Percentiles rank a stretch among this genome's conserved stretches.
Conservation (phyloP, 73 alveolate species). For the Durusdinium trenchii region DNA sequence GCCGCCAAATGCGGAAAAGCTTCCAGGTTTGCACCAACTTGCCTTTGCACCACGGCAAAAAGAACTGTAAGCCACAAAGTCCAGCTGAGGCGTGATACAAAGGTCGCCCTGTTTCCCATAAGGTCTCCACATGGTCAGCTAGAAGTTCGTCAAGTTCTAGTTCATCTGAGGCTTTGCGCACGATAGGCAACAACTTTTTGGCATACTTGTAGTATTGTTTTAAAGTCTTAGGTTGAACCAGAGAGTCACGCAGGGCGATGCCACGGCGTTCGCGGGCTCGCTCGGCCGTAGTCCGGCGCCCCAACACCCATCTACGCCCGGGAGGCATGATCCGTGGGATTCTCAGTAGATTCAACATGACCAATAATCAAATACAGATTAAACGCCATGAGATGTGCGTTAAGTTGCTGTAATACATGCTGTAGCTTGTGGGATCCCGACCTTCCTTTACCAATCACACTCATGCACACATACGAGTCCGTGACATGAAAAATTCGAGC, state of each 20-base stretch:
- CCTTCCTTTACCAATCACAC: background rate
- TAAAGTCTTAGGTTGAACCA: background rate
- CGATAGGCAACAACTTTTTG: no score
- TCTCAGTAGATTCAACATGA: background rate
- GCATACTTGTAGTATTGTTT: background rate
- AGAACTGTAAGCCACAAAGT: background rate
- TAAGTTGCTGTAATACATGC: background rate
- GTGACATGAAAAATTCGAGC: background rate
- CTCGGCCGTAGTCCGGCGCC: background rate
- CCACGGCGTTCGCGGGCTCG: background rate
- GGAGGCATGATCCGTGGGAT: constrained; percentile 16
- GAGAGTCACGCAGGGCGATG: no score
- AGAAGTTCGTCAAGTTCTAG: background rate
- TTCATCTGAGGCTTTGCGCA: background rate
- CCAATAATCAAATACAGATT: background rate
- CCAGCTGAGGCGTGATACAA: background rate
- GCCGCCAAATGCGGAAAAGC: no score
- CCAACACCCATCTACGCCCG: background rate
- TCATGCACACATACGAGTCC: background rate
- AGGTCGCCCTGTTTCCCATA: background rate
- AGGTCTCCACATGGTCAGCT: background rate
- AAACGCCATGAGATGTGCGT: background rate
- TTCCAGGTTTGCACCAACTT: background rate
- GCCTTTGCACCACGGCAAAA: background rate
- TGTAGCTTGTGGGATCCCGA: background rate